These are phyloP conservation scores for Trichoderma cornu-damae DNA, from an alignment of 2,329 filamentous ascomycete species.

Conservation along the genomic window DNA sequence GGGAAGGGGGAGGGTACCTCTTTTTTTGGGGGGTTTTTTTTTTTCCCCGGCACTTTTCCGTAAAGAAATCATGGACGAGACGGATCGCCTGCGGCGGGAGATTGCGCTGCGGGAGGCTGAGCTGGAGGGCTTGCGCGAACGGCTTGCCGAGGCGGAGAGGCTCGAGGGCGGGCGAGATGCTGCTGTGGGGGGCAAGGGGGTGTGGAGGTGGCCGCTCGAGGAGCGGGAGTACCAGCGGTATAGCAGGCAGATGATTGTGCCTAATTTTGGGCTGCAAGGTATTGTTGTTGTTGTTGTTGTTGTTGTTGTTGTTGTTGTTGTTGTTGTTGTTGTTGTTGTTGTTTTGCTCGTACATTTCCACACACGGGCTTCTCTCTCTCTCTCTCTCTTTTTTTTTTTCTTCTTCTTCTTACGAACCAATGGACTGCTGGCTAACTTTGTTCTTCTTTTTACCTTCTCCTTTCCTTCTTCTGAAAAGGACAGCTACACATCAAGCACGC, in stretches of 20 bases:
- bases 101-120: conserved; percentile 47
- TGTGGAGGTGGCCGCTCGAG: conserved; percentile 63
- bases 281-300: too few species aligned
- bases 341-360: too few species aligned
- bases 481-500: conserved; percentile 68
- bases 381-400: too few species aligned
- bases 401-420: too few species aligned
- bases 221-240: conserved; percentile 78
- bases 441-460: too few species aligned
- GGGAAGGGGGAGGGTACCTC: too few species aligned
- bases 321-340: too few species aligned
- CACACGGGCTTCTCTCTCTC: too few species aligned
- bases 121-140: conserved; percentile 41
- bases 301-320: too few species aligned
- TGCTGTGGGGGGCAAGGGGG: conserved; percentile 32
- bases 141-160: conserved; percentile 37
- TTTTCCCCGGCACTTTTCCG: too few species aligned
- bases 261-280: conserved; percentile 73
- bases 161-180: conserved; percentile 7
- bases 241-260: conserved; percentile 84
- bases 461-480: conserved; percentile 52
- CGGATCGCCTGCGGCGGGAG: conserved; percentile 41
- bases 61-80: conserved; percentile 34
- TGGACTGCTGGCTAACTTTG: too few species aligned
- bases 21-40: too few species aligned